Percentiles rank a stretch among this genome's conserved stretches.
Conservation (phyloP, 257 asterid genomes). For the Buddleja alternifolia region DNA sequence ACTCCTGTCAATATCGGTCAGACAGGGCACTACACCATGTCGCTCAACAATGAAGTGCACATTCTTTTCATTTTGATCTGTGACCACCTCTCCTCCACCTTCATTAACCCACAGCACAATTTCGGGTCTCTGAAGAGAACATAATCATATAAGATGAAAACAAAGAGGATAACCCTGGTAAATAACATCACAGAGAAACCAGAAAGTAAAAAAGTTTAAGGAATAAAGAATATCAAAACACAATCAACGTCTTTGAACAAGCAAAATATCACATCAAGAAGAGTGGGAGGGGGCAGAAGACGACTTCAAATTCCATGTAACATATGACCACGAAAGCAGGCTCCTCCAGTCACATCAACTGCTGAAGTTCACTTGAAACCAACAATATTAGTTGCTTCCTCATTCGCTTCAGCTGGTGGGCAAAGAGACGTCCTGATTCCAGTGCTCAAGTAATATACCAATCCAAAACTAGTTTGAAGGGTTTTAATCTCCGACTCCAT, state of each 20-base stretch:
- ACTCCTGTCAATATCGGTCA: slow-evolving; percentile 36
- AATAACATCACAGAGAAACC: slow-evolving; percentile 18
- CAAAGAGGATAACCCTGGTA: slow-evolving; percentile 20
- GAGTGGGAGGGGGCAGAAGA: background rate
- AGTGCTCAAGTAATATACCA: background rate
- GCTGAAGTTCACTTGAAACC: slow-evolving; percentile 15
- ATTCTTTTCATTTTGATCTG: slow-evolving; percentile 52
- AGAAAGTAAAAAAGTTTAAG: background rate
- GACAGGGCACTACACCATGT: slow-evolving; percentile 62
- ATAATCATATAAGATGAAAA: slow-evolving; percentile 25
- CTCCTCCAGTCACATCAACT: slow-evolving; percentile 21
- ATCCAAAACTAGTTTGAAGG: background rate
- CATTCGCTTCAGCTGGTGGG: slow-evolving; percentile 15
- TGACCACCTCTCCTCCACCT: slow-evolving; percentile 84
- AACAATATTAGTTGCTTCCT: slow-evolving; percentile 4
- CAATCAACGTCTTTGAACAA: slow-evolving; percentile 14
- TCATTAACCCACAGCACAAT: slow-evolving; percentile 73
- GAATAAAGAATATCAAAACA: slow-evolving; percentile 14
- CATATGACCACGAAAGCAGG: slow-evolving; percentile 17
- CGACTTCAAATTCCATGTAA: slow-evolving; percentile 20
- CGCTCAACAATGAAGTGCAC: slow-evolving; percentile 75
- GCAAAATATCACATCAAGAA: background rate
- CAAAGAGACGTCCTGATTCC: slow-evolving; percentile 3
- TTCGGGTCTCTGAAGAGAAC: slow-evolving; percentile 74
- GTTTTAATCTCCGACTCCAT: background rate